Evolutionary conservation across 768 basidiomycete species (phyloP).

Genomic region (Asterophora lycoperdoides): DNA sequence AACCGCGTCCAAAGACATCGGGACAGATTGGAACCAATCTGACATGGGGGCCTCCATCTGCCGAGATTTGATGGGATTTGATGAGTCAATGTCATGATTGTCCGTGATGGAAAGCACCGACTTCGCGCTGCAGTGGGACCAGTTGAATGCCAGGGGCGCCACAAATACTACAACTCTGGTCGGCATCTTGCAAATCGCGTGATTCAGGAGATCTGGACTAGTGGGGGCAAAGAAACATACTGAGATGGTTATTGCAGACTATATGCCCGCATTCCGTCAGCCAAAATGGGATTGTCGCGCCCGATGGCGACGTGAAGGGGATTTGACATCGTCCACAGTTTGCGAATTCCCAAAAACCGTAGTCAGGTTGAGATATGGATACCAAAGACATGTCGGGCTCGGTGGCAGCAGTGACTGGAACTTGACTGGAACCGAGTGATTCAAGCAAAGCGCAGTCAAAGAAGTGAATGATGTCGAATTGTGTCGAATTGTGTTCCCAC

Average conservation of each 20-base stretch:
- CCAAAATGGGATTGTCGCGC: constrained; percentile 75
- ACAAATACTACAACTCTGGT: constrained; percentile 75
- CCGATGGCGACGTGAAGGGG: constrained; percentile 51
- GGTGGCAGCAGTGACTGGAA: background rate
- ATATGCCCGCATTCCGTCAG: constrained; percentile 86
- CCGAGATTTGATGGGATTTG: background rate
- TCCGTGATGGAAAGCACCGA: constrained; percentile 27
- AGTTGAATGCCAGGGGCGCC: constrained; percentile 60
- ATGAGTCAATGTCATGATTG: background rate
- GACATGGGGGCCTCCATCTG: constrained; percentile 82
- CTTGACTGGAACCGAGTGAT: too few relatives aligned
- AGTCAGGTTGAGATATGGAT: constrained; percentile 30
- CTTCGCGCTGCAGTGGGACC: constrained; percentile 70
- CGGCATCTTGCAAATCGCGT: constrained; percentile 43
- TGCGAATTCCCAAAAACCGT: constrained; percentile 82
- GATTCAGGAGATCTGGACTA: background rate
- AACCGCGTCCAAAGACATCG: constrained; percentile 56
- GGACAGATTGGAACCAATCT: constrained; percentile 70
- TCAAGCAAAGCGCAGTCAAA: background rate
- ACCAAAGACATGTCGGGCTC: constrained; percentile 34
- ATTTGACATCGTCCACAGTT: constrained; percentile 67
- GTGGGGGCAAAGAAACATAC: constrained; percentile 34
- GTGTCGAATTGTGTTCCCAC: too few relatives aligned
- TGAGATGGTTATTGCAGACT: constrained; percentile 80
- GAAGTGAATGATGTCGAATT: too few relatives aligned